Conservation (phyloP, 352 stramenopile genomes). For the Plasmopara muralis region DNA sequence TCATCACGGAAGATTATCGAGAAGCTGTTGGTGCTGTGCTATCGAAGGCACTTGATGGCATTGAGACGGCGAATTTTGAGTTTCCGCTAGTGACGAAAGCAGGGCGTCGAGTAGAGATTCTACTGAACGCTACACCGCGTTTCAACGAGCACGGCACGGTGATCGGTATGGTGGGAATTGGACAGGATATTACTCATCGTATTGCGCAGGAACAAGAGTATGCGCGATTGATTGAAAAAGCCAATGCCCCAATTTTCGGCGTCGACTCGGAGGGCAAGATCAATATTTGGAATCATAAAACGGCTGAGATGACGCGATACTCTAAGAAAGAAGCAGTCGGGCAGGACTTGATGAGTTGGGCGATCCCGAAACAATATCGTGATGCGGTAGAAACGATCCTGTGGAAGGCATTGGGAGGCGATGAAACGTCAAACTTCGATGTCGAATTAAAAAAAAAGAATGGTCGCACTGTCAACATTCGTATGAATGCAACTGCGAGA, state of each 20-base stretch:
- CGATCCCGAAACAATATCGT: conserved; percentile 51
- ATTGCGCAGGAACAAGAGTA: conserved; percentile 79
- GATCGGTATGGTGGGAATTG: conserved; percentile 87
- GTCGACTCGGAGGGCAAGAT: conserved; percentile 68
- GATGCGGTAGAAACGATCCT: conserved; percentile 19
- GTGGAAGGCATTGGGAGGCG: conserved; percentile 45
- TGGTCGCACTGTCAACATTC: conserved; percentile 51
- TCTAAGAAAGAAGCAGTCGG: conserved; percentile 84
- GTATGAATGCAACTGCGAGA: conserved; percentile 61
- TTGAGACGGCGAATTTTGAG: conserved; percentile 79
- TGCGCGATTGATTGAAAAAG: conserved; percentile 80
- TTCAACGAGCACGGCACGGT: conserved; percentile 75
- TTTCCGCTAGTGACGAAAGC: conserved; percentile 82
- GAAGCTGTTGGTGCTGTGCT: conserved; percentile 54
- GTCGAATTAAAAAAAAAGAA: conserved; percentile 67
- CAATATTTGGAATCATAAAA: conserved; percentile 91
- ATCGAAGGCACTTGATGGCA: conserved; percentile 47
- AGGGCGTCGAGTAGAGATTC: conserved; percentile 68
- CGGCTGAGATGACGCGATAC: conserved; percentile 86
- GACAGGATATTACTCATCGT: conserved; percentile 75
- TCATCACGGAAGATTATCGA: conserved; percentile 80
- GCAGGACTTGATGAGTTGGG: conserved; percentile 57
- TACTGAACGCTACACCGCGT: conserved; percentile 79
- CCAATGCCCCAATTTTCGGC: conserved; percentile 88
- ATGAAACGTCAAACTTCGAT: conserved; percentile 82